Evolutionary conservation across 257 asterid species (phyloP).

Genomic region (Cruciata laevipes): DNA sequence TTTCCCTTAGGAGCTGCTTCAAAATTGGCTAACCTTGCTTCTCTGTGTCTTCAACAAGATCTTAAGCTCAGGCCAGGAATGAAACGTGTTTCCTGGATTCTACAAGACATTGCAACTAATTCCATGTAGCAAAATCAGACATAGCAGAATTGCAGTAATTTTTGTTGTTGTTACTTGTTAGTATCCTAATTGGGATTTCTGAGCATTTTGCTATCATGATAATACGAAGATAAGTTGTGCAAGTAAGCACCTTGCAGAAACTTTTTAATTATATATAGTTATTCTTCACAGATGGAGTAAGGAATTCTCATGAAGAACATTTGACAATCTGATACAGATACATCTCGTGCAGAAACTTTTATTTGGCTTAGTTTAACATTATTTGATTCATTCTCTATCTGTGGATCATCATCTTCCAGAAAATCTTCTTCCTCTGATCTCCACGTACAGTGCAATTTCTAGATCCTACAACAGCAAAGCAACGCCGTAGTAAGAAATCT

Average conservation of each 20-base stretch:
- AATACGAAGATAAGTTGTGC: too few relatives aligned
- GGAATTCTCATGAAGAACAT: too few relatives aligned
- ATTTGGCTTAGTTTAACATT: neutral
- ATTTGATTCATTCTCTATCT: neutral
- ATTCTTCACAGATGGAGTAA: too few relatives aligned
- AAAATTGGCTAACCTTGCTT: neutral
- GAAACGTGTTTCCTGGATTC: neutral
- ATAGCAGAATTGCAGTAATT: neutral
- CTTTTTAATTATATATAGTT: too few relatives aligned
- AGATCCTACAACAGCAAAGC: neutral
- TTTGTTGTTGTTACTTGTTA: too few relatives aligned
- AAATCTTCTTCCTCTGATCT: neutral
- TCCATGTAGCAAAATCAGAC: neutral
- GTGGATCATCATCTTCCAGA: too few relatives aligned
- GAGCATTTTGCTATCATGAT: too few relatives aligned
- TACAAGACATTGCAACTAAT: neutral
- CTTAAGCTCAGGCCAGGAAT: slow-evolving; percentile 4
- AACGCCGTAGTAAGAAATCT: too few relatives aligned
- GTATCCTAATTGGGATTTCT: too few relatives aligned
- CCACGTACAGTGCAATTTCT: neutral
- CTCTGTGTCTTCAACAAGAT: neutral
- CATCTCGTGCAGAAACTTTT: neutral
- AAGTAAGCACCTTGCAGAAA: too few relatives aligned
- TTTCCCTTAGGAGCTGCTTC: neutral
- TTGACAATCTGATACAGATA: neutral